These are phyloP conservation scores for Microstegium vimineum DNA, from an alignment of 176 grass and related monocot genomes.

Conservation along the genomic window DNA sequence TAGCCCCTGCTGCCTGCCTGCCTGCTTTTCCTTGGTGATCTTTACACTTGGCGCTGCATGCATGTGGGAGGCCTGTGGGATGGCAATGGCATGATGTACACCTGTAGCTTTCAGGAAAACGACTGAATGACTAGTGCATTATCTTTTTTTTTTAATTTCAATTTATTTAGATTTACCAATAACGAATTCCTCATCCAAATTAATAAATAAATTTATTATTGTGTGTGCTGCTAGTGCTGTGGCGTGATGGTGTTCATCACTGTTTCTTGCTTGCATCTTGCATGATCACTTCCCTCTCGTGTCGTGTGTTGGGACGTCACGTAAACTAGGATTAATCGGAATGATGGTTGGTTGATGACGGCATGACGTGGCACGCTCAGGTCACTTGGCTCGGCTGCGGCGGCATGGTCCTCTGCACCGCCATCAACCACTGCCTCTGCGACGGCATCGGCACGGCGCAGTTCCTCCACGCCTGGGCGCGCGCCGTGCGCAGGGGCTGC, in stretches of 20 bases:
- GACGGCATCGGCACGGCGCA: constrained; percentile 83
- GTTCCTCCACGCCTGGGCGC: constrained; percentile 85
- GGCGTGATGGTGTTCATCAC: background rate
- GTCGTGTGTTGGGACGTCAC: background rate
- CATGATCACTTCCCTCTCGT: background rate
- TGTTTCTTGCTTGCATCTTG: background rate
- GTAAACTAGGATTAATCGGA: background rate
- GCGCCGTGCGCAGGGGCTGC: constrained; percentile 22
- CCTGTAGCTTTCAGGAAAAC: constrained; percentile 25
- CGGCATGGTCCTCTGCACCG: constrained; percentile 75
- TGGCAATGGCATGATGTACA: background rate
- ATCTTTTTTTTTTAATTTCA: background rate
- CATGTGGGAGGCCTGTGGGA: background rate
- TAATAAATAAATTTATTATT: background rate
- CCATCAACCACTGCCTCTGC: constrained; percentile 88
- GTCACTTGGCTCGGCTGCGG: constrained; percentile 83
- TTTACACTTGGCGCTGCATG: constrained; percentile 1
- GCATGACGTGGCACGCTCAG: constrained; percentile 20
- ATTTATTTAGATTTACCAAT: background rate
- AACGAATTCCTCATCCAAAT: too few relatives aligned
- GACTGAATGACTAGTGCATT: background rate
- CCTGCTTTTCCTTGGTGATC: background rate
- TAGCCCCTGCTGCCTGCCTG: background rate
- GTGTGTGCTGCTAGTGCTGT: background rate
- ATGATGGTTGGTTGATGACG: background rate